These are phyloP conservation scores for Psilocybe tampanensis DNA, from an alignment of 768 basidiomycete genomes.

Conservation along the genomic window DNA sequence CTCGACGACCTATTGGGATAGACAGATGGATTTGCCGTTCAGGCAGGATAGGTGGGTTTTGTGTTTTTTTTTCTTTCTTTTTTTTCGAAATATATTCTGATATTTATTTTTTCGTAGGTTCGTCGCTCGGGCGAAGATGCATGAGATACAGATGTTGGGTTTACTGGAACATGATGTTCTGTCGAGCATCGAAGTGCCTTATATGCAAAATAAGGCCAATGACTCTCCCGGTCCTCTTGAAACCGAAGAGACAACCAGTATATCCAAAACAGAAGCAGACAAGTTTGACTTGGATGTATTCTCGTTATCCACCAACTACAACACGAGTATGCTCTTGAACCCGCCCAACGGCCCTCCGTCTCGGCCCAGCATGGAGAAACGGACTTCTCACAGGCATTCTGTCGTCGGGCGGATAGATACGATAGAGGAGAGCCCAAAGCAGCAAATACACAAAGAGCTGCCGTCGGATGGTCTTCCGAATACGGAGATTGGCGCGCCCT, in stretches of 20 bases:
- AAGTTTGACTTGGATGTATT: constrained; percentile 77
- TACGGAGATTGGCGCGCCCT: constrained; percentile 20
- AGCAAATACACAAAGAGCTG: constrained; percentile 48
- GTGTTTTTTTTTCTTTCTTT: not conserved
- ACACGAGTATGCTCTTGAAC: constrained; percentile 24
- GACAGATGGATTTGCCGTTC: constrained; percentile 83
- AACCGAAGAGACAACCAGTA: constrained; percentile 34
- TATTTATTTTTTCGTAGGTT: constrained; percentile 55
- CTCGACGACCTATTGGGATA: constrained; percentile 83
- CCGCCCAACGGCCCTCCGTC: constrained; percentile 35
- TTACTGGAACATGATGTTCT: constrained; percentile 90
- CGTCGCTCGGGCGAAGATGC: constrained; percentile 94
- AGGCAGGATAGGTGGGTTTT: constrained; percentile 66
- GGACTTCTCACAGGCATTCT: constrained; percentile 53
- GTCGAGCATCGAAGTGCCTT: constrained; percentile 87
- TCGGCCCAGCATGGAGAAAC: constrained; percentile 45
- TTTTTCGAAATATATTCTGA: too few species aligned
- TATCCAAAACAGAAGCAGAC: constrained; percentile 61
- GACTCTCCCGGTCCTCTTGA: constrained; percentile 35
- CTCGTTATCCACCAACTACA: constrained; percentile 42
- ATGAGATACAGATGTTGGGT: constrained; percentile 94
- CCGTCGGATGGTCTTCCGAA: constrained; percentile 43
- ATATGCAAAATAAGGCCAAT: constrained; percentile 51
- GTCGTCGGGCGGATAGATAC: constrained; percentile 52
- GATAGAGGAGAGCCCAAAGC: constrained; percentile 72